Base-by-base conservation (phyloP, 129 eudicot genomes). In the sunflower (Helianthus annuus) region DNA sequence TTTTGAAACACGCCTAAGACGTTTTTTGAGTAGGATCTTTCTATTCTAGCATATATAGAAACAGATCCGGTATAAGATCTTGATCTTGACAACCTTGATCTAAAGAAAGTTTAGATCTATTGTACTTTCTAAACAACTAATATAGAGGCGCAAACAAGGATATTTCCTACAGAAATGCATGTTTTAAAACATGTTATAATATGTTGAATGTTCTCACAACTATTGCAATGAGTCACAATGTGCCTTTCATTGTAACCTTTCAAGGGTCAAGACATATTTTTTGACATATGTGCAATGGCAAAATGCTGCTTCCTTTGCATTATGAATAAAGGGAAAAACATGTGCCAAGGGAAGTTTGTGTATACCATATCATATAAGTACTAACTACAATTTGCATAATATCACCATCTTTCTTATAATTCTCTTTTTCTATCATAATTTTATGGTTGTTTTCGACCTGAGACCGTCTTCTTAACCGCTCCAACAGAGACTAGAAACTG, bases 391-490 rank as follows among this genome's bases (percentile, higher is more conserved):
- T 68, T 73, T 42, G 7, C 51, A 62, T 55, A 10, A 62, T 61
- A 10, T 16, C 67, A 40, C 16, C 57, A 74, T 45, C 63, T 73
- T 68, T 56, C 51, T 63, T 24, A 48, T 64, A 69, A 63, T 46
- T 74, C 79, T 76, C 64, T 65, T 8, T 32, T 1, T 83, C 15
- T 70, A 38, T 48, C 34, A 77, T 71, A 17, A 1, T 1, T 73
- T 44, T 57, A 68, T 77, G 82, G 74, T 55, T 75, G 66, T 76
- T 90, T 95, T 3, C 95, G 85, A 67, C 99, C 95, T 40, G 99
- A 95, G 36, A 91, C 99, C 10, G 99, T 95, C 75, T 91, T 95
- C 88, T 88, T 95, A 48, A 95, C 97, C 10, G 96, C 99, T 81
- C 99, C 99, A 16, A 95, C 94, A 0, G 97, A 95, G 65, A 95